Evolutionary conservation across 495 filamentous ascomycete genomes (phyloP).

Genomic region (Hamigera avellanea): DNA sequence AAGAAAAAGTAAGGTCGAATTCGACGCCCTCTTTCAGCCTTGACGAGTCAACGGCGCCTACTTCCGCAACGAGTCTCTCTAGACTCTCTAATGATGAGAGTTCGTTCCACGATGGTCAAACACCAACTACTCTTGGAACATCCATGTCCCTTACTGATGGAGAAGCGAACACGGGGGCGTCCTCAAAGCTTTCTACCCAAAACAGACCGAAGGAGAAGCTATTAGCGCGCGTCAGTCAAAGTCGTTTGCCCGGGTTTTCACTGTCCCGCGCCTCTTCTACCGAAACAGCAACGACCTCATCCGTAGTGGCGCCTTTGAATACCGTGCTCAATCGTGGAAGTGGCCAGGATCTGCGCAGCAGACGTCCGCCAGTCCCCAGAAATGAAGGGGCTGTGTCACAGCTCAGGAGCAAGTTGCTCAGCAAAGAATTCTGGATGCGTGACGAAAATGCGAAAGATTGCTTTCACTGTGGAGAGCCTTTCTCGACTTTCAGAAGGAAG

Average conservation of each 20-base stretch:
- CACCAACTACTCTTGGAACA: conserved; percentile 27
- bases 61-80: conserved; percentile 22
- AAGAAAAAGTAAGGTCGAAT: conserved; percentile 18
- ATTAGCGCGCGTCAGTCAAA: conserved; percentile 7
- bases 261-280: conserved; percentile 24
- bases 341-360: conserved; percentile 10
- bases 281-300: conserved; percentile 17
- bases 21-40: conserved; percentile 28
- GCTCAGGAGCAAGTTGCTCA: conserved; percentile 73
- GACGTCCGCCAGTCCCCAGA: conserved; percentile 10
- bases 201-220: conserved; percentile 13
- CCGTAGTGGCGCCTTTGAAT: conserved; percentile 22
- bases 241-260: conserved; percentile 23
- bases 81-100: conserved; percentile 24
- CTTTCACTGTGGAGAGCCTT: conserved; percentile 80
- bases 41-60: conserved; percentile 21
- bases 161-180: conserved; percentile 14
- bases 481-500: conserved; percentile 88
- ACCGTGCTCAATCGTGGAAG: conserved; percentile 13
- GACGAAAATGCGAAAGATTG: conserved; percentile 98
- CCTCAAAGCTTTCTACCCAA: conserved; percentile 10
- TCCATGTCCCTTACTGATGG: conserved; percentile 24
- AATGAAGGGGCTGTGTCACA: conserved; percentile 28
- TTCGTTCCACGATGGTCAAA: conserved; percentile 27
- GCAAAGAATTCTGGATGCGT: conserved; percentile 97